These are phyloP conservation scores for Logfia minima DNA, from an alignment of 129 eudicot genomes.

Conservation along the genomic window DNA sequence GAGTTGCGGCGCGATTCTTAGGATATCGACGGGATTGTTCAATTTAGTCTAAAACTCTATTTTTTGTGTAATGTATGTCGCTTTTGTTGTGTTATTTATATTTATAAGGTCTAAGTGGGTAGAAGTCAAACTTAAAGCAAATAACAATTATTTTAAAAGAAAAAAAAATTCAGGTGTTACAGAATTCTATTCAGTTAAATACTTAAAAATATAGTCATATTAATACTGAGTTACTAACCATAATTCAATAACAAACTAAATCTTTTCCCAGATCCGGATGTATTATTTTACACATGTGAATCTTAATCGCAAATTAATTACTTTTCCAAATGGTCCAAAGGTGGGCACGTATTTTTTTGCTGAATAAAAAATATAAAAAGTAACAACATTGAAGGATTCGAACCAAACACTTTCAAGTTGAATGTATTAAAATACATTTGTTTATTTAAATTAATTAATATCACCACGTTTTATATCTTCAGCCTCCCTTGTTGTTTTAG, in stretches of 20 bases:
- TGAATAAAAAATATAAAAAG: not conserved
- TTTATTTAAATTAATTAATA: not conserved
- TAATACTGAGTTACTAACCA: not conserved
- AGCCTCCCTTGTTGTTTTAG: not conserved
- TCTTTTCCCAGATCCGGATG: not conserved
- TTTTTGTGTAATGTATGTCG: too few species aligned
- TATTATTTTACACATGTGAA: not conserved
- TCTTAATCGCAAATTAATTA: not conserved
- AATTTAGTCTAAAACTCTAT: too few species aligned
- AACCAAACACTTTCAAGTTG: not conserved
- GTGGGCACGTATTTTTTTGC: not conserved
- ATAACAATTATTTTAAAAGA: too few species aligned
- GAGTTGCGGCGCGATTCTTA: too few species aligned
- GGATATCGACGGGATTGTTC: too few species aligned
- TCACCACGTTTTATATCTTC: constrained; percentile 21
- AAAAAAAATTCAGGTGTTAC: too few species aligned
- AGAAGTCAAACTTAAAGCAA: too few species aligned
- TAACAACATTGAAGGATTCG: constrained; percentile 9
- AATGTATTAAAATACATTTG: not conserved
- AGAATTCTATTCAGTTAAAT: too few species aligned
- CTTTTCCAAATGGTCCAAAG: not conserved
- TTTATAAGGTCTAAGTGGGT: too few species aligned
- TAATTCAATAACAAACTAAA: too few species aligned
- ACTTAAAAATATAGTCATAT: not conserved
- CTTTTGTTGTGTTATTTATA: too few species aligned